Conservation (phyloP, 2,329 filamentous ascomycete genomes). For the Colletotrichum magnum region DNA sequence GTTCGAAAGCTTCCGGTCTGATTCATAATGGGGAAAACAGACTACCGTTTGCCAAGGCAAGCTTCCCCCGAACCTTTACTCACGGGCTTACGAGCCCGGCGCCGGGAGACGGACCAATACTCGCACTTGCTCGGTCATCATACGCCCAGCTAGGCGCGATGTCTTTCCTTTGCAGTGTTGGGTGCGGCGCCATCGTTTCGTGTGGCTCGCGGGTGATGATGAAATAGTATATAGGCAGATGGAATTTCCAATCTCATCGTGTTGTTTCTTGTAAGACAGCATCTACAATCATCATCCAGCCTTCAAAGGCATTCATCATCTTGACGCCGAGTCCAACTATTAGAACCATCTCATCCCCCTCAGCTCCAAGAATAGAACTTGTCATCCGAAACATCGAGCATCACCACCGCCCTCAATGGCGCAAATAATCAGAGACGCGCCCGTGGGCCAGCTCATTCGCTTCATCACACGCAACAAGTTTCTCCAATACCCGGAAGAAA, state of each 20-base stretch:
- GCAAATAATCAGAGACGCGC: conserved; percentile 65
- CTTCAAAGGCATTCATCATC: too few relatives aligned
- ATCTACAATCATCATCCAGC: too few relatives aligned
- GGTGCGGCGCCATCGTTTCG: neutral
- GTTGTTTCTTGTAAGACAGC: too few relatives aligned
- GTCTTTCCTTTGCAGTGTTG: neutral
- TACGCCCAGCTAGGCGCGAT: conserved; percentile 3
- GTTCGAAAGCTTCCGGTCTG: conserved; percentile 19
- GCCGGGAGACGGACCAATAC: conserved; percentile 19
- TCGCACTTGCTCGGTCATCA: conserved; percentile 35
- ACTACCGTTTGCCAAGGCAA: neutral
- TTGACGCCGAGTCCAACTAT: too few relatives aligned
- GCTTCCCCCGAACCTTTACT: neutral
- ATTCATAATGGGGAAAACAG: conserved; percentile 26
- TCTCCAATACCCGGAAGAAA: conserved; percentile 73
- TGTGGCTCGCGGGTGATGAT: neutral
- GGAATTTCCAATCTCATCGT: too few relatives aligned
- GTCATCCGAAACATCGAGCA: neutral
- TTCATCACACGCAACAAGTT: conserved; percentile 65
- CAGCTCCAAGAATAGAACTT: neutral
- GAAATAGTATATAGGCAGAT: conserved; percentile 16
- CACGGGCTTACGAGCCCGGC: conserved; percentile 18
- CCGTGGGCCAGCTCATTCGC: conserved; percentile 71
- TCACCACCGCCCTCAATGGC: conserved; percentile 14
- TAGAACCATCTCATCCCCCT: neutral